phyloP scores from a whole-genome alignment of 106 monocot genomes.

The Dendrobium officinale region DNA sequence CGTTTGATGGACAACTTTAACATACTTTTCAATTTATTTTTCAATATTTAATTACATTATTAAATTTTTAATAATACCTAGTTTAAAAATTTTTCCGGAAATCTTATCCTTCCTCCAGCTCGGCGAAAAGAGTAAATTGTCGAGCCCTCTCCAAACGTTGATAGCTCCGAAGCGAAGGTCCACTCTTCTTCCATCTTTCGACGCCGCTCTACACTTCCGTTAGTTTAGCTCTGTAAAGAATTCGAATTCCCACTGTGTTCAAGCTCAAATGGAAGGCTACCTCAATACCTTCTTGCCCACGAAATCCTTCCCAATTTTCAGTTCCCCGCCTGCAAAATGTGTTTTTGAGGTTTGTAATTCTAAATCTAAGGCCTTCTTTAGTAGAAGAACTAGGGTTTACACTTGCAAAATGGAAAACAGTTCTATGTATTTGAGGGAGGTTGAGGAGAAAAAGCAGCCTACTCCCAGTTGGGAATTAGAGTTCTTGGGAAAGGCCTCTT shows the following conservation, averaged over 20 bases:
- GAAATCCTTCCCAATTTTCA: conserved; percentile 16
- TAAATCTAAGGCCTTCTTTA: conserved; percentile 5
- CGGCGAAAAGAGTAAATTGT: no score
- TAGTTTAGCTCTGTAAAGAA: not conserved
- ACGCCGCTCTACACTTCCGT: not conserved
- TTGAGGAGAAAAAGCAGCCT: conserved; percentile 25
- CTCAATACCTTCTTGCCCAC: conserved; percentile 19
- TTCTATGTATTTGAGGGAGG: conserved; percentile 18
- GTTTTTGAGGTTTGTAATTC: conserved; percentile 14
- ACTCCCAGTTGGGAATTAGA: conserved; percentile 45
- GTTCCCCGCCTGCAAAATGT: conserved; percentile 6
- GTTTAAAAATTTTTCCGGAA: no score
- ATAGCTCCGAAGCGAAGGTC: no score
- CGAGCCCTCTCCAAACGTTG: no score
- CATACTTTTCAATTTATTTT: no score
- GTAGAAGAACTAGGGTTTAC: conserved; percentile 12
- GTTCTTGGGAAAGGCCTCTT: conserved; percentile 48
- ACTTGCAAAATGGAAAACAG: conserved; percentile 9
- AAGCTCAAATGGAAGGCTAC: conserved; percentile 31
- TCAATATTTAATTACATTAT: no score
- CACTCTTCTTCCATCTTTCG: not conserved
- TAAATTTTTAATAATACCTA: no score
- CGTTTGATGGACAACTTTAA: no score
- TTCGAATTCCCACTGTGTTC: not conserved
- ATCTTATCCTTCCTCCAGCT: no score